Base-by-base conservation (phyloP, 2,329 filamentous ascomycete genomes). In the Aureobasidium namibiae region DNA sequence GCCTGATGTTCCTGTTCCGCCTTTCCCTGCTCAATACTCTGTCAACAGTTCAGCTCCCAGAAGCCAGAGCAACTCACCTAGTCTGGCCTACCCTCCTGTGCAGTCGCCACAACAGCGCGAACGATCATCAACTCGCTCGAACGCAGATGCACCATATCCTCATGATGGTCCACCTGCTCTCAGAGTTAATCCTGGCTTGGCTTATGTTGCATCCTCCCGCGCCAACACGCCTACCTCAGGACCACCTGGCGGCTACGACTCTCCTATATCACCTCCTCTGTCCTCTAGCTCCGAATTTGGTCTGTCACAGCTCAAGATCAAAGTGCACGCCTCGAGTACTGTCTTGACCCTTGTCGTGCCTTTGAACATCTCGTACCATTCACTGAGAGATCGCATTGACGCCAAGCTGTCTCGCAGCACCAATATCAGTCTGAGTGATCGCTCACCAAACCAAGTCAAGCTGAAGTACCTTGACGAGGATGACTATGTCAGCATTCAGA, bases 331-430 rank as follows among this genome's bases (percentile, higher is more conserved):
- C 69, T 90, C 94, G 46, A 88, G 88, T 48, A 94, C 92, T 69
- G 95, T 95, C 66, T 88, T 96, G 61, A 96, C 92, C 0, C 81
- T 99, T n/a, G 92, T 99, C 11, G 95, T 96, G 42, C 89, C 90
- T 33, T 95, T 90, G 74, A 96, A 95, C 70, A 97, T 97, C 67
- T 88, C 90, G 41, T 97, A 95, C 74, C 90, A 94, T 65, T 94
- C 90, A 24, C 80, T 99, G 59, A 91, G 94, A 64, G 94, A 97
- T 70, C 88, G 94, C 11, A 96, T 99, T 67, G 94, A 99, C 69
- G 90, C 91, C 29, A 99, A 99, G 73, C 82, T 99, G 60, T 88
- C 88, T 61, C 85, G 90, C 59, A 92, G 92, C 67, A 95, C 90
- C 21, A 87, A 82, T 66, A 88, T 89, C 69, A 92, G 88, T 56